These are phyloP conservation scores for Scytalidium lignicola DNA, from an alignment of 2,329 filamentous ascomycete genomes.

Conservation along the genomic window DNA sequence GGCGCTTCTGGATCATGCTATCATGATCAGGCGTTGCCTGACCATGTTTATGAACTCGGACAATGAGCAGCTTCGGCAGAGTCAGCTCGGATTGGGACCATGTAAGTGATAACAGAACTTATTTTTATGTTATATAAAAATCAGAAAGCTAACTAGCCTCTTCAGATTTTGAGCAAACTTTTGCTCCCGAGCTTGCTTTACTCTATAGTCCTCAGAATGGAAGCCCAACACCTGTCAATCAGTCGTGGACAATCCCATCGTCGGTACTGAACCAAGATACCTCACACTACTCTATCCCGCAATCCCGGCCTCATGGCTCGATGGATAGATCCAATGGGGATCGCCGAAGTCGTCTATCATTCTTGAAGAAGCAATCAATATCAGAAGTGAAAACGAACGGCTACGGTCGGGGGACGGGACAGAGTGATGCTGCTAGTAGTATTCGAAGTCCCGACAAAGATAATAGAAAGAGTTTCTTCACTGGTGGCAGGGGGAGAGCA, in stretches of 20 bases:
- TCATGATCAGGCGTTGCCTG: slow-evolving; percentile 80
- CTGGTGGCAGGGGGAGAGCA: slow-evolving; percentile 6
- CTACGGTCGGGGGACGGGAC: slow-evolving; percentile 2
- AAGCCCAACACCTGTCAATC: slow-evolving; percentile 14
- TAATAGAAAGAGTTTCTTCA: slow-evolving; percentile 16
- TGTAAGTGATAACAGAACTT: slow-evolving; percentile 27
- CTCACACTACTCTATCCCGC: slow-evolving; percentile 2
- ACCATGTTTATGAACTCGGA: slow-evolving; percentile 54
- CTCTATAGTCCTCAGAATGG: slow-evolving; percentile 44
- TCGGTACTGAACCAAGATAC: slow-evolving; percentile 2
- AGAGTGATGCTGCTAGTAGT: background rate
- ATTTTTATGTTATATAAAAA: background rate
- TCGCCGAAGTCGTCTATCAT: background rate
- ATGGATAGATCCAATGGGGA: slow-evolving; percentile 17
- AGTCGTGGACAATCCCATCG: slow-evolving; percentile 27
- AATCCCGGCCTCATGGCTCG: slow-evolving; percentile 18
- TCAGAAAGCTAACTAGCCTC: background rate
- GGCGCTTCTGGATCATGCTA: slow-evolving; percentile 81
- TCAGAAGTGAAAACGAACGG: background rate
- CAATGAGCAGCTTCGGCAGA: background rate
- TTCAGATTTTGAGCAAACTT: slow-evolving; percentile 56
- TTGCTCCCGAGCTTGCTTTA: slow-evolving; percentile 60
- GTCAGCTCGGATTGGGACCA: background rate
- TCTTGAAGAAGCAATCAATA: background rate
- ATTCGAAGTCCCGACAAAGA: slow-evolving; percentile 8